phyloP scores from a whole-genome alignment of 371 early-diverging fungal species.

The Conidiobolus coronatus region DNA sequence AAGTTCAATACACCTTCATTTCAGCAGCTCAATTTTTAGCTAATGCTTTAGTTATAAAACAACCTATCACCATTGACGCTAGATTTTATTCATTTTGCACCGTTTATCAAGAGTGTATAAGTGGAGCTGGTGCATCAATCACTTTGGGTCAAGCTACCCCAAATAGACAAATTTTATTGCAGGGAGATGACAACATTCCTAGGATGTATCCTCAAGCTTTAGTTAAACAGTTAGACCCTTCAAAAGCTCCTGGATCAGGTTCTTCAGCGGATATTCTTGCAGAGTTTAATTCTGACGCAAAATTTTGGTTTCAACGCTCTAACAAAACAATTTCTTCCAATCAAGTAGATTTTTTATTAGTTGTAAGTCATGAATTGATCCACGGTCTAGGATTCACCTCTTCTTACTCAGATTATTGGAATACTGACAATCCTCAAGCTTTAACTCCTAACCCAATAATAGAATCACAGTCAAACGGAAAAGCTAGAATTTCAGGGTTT shows the following conservation, averaged over 20 bases:
- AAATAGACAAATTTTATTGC: conserved; percentile 19
- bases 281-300: conserved; percentile 9
- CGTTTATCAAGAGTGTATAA: conserved; percentile 10
- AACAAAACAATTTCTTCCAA: conserved; percentile 12
- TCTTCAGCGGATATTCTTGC: conserved; percentile 4
- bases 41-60: conserved; percentile 7
- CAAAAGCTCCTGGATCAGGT: conserved; percentile 1
- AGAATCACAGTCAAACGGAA: not conserved
- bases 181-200: conserved; percentile 17
- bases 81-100: conserved; percentile 24
- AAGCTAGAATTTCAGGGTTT: too few species aligned
- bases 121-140: conserved; percentile 3
- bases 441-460: conserved; percentile 7
- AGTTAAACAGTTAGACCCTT: conserved; percentile 23
- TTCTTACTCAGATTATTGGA: conserved; percentile 14
- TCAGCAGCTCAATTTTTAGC: too few species aligned
- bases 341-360: conserved; percentile 25
- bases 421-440: not conserved
- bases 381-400: conserved; percentile 33
- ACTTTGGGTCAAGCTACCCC: conserved; percentile 16
- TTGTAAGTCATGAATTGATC: conserved; percentile 28
- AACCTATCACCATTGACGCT: conserved; percentile 21
- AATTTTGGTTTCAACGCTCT: conserved; percentile 6
- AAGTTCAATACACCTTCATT: too few species aligned
- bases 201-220: conserved; percentile 40